A percentile compares a stretch with the other conserved stretches of the same genome.
Evolutionary conservation across 2,329 filamentous ascomycete species (phyloP).

Genomic region (Salinomyces thailandicus): DNA sequence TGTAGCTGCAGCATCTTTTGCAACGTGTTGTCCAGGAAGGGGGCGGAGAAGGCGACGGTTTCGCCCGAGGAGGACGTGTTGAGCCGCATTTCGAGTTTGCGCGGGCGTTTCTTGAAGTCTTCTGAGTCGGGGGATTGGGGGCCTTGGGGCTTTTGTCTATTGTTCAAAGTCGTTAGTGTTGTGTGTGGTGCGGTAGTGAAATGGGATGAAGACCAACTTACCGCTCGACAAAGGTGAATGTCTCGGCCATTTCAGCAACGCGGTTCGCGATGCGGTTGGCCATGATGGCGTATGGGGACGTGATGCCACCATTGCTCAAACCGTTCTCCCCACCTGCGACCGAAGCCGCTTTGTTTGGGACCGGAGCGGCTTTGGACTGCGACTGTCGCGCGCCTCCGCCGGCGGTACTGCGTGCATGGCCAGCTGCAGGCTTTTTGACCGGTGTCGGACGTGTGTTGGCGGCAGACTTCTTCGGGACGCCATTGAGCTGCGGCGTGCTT

Average conservation of each 20-base stretch:
- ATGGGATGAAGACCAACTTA: constrained; percentile 8
- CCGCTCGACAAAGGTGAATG: constrained; percentile 42
- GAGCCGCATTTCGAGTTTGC: constrained; percentile 42
- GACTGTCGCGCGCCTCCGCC: constrained; percentile 7
- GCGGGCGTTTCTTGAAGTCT: constrained; percentile 34
- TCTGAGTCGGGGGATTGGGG: constrained; percentile 15
- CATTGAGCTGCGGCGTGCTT: constrained; percentile 12
- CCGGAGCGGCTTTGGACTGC: constrained; percentile 13
- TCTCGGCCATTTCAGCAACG: constrained; percentile 44
- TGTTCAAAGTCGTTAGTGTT: constrained; percentile 3
- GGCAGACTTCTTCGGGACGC: constrained; percentile 17
- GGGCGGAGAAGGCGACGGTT: constrained; percentile 40
- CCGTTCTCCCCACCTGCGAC: constrained; percentile 22
- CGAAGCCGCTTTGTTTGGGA: constrained; percentile 25
- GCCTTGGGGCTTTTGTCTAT: constrained; percentile 18
- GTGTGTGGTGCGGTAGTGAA: neutral
- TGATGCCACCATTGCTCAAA: constrained; percentile 17
- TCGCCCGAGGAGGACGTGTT: constrained; percentile 25
- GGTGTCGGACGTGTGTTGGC: constrained; percentile 7
- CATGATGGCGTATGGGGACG: constrained; percentile 43
- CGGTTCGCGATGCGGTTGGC: constrained; percentile 40
- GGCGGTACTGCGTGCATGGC: constrained; percentile 3
- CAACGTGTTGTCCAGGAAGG: constrained; percentile 44
- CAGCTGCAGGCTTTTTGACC: constrained; percentile 13
- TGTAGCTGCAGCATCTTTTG: constrained; percentile 41